Evolutionary conservation across 495 filamentous ascomycete species (phyloP).

Genomic region (Tuber indicum): DNA sequence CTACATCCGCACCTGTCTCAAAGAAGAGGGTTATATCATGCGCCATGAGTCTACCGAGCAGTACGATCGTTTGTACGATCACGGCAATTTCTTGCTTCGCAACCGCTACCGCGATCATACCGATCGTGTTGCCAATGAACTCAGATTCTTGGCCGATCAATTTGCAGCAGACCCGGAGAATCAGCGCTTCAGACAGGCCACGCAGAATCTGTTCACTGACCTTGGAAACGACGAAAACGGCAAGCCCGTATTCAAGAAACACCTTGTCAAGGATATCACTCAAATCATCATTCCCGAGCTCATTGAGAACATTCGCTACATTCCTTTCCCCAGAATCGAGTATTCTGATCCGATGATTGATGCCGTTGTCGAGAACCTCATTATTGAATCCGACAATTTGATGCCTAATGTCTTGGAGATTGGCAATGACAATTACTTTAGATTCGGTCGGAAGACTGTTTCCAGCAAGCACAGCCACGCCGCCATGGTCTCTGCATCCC

Average conservation of each 20-base stretch:
- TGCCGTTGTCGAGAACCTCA: constrained; percentile 84
- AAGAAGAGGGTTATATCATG: constrained; percentile 87
- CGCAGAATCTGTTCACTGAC: constrained; percentile 81
- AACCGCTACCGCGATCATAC: constrained; percentile 83
- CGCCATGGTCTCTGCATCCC: constrained; percentile 74
- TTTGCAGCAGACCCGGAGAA: constrained; percentile 85
- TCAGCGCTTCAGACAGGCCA: constrained; percentile 63
- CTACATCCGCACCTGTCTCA: constrained; percentile 75
- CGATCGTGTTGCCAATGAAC: constrained; percentile 78
- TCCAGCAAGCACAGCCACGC: constrained; percentile 75
- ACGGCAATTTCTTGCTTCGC: constrained; percentile 80
- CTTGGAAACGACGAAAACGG: constrained; percentile 80
- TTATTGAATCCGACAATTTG: constrained; percentile 93
- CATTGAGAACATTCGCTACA: constrained; percentile 82
- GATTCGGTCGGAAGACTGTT: constrained; percentile 82
- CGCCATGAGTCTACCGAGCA: constrained; percentile 71
- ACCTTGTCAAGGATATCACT: constrained; percentile 79
- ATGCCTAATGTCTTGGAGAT: constrained; percentile 93
- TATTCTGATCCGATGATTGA: constrained; percentile 81
- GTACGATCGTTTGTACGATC: constrained; percentile 79
- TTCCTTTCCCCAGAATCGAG: constrained; percentile 91
- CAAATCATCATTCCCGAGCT: constrained; percentile 78
- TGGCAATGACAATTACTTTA: constrained; percentile 87
- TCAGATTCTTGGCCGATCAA: constrained; percentile 81
- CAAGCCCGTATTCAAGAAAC: constrained; percentile 81